These are phyloP conservation scores for Fusarium sp. DNA, from an alignment of 2,329 filamentous ascomycete species.

Conservation along the genomic window DNA sequence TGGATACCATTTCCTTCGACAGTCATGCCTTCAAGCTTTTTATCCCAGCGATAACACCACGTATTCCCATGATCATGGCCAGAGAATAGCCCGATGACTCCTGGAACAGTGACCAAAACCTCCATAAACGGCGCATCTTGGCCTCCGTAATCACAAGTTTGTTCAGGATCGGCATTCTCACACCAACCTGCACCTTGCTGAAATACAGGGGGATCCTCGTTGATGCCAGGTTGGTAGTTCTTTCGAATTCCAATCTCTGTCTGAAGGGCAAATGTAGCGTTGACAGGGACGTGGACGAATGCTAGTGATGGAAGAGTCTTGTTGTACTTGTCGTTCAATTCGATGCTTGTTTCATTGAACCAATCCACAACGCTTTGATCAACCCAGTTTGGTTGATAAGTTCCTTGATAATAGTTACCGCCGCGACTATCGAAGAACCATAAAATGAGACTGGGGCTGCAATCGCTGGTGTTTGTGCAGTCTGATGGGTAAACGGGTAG, in stretches of 20 bases:
- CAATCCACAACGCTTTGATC: slow-evolving; percentile 59
- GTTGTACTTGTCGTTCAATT: slow-evolving; percentile 45
- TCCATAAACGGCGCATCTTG: slow-evolving; percentile 74
- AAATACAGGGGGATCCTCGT: slow-evolving; percentile 58
- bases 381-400: slow-evolving; percentile 58
- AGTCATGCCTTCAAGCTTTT: slow-evolving; percentile 50
- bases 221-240: slow-evolving; percentile 58
- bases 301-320: slow-evolving; percentile 59
- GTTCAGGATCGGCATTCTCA: slow-evolving; percentile 53
- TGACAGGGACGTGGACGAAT: slow-evolving; percentile 63
- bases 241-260: slow-evolving; percentile 51
- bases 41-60: slow-evolving; percentile 67
- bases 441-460: slow-evolving; percentile 62
- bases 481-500: slow-evolving; percentile 57
- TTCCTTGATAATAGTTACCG: slow-evolving; percentile 62
- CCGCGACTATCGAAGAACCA: slow-evolving; percentile 81
- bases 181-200: slow-evolving; percentile 61
- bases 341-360: slow-evolving; percentile 54
- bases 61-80: slow-evolving; percentile 76
- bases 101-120: slow-evolving; percentile 65
- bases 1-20: slow-evolving; percentile 59
- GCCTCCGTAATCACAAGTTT: slow-evolving; percentile 56
- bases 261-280: slow-evolving; percentile 57
- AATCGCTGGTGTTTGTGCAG: slow-evolving; percentile 49
- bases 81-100: slow-evolving; percentile 69